Evolutionary conservation across 2,329 filamentous ascomycete species (phyloP).

Genomic region (Diplodia seriata): DNA sequence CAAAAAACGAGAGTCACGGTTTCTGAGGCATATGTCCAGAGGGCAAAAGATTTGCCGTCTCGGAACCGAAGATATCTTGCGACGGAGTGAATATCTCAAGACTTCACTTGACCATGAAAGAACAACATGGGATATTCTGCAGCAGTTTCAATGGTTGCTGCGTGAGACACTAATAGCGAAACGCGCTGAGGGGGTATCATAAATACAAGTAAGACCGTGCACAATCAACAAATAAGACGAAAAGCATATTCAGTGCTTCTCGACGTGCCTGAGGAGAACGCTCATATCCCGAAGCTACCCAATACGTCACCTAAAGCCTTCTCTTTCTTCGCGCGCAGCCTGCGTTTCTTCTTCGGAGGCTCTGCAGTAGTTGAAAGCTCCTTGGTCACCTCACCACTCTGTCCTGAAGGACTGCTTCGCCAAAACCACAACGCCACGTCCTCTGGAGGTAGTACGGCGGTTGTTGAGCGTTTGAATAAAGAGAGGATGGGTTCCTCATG

Average conservation of each 20-base stretch:
- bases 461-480: constrained; percentile 11
- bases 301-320: neutral
- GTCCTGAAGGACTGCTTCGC: neutral
- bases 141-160: neutral
- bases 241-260: neutral
- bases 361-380: neutral
- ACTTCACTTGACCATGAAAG: neutral
- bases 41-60: no score
- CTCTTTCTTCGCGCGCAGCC: constrained; percentile 11
- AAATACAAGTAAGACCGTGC: neutral
- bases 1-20: no score
- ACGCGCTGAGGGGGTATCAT: neutral
- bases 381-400: neutral
- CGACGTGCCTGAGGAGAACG: neutral
- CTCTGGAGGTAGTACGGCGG: neutral
- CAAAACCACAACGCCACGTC: neutral
- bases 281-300: neutral
- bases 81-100: neutral
- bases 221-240: no score
- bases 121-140: neutral
- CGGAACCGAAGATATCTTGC: neutral
- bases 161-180: neutral
- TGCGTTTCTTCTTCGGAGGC: constrained; percentile 19
- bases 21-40: no score
- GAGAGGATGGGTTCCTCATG: neutral